These are phyloP conservation scores for Gaeumannomyces sp. DNA, from an alignment of 2,329 filamentous ascomycete genomes.

Conservation along the genomic window DNA sequence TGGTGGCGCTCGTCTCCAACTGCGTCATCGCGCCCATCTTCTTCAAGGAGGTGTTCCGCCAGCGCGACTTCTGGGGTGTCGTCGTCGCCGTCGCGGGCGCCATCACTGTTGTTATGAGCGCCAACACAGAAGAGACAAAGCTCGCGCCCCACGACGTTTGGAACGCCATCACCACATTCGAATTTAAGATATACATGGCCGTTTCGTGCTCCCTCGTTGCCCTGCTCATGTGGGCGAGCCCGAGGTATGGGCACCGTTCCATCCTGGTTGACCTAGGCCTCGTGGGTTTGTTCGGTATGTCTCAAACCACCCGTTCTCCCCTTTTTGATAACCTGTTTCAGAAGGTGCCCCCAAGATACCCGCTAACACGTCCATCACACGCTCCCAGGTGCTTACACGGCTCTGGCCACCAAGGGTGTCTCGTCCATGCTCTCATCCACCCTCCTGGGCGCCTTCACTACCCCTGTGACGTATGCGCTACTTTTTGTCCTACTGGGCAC, in stretches of 20 bases:
- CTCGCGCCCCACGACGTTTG: conserved; percentile 86
- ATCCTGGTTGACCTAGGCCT: conserved; percentile 91
- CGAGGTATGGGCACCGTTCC: conserved; percentile 73
- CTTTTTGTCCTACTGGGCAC: conserved; percentile 72
- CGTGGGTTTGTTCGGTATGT: conserved; percentile 83
- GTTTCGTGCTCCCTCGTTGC: conserved; percentile 70
- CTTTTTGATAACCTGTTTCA: not conserved
- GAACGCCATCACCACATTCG: conserved; percentile 78
- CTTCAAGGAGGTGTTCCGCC: conserved; percentile 84
- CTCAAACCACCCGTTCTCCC: not conserved
- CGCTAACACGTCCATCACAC: not conserved
- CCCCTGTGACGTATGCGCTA: conserved; percentile 86
- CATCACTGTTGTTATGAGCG: conserved; percentile 87
- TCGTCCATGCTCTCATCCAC: conserved; percentile 91
- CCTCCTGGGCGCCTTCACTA: conserved; percentile 81
- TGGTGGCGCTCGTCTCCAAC: conserved; percentile 95
- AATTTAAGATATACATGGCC: conserved; percentile 84
- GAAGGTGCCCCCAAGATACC: not conserved
- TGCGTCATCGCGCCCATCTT: conserved; percentile 93
- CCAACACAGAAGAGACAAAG: conserved; percentile 82
- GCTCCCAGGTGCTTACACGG: conserved; percentile 79
- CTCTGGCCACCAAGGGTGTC: conserved; percentile 90
- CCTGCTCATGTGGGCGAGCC: conserved; percentile 74
- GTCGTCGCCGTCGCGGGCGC: conserved; percentile 80
- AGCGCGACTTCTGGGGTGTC: conserved; percentile 81